Evolutionary conservation across 768 basidiomycete species (phyloP).

Genomic region (Kwoniella pini): DNA sequence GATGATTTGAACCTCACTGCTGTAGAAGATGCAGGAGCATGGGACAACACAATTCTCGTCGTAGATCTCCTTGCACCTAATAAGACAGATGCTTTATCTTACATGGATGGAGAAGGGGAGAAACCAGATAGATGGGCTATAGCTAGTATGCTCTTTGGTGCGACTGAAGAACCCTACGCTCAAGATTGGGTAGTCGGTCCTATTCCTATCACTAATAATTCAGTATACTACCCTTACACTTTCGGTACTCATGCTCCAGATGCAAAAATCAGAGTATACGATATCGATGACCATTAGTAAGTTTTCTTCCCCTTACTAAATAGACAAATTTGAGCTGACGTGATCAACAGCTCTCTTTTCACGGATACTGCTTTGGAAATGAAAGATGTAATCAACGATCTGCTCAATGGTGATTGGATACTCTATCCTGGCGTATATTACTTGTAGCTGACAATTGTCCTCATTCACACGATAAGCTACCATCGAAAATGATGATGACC

Average conservation of each 20-base stretch:
- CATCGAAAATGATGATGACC: conserved; percentile 18
- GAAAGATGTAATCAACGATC: conserved; percentile 43
- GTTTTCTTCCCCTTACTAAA: not conserved
- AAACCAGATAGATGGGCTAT: conserved; percentile 34
- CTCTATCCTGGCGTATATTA: no score
- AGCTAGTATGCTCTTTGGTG: conserved; percentile 31
- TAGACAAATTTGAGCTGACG: conserved; percentile 1
- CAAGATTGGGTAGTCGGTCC: conserved; percentile 39
- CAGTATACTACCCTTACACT: conserved; percentile 60
- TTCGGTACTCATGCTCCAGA: conserved; percentile 17
- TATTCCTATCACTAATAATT: conserved; percentile 55
- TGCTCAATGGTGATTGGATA: conserved; percentile 42
- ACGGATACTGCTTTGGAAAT: conserved; percentile 20
- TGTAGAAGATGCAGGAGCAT: conserved; percentile 21
- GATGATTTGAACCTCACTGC: conserved; percentile 33
- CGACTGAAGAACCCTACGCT: conserved; percentile 32
- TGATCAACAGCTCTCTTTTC: conserved; percentile 7
- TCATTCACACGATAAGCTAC: conserved; percentile 6
- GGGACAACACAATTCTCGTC: conserved; percentile 28
- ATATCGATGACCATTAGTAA: conserved; percentile 34
- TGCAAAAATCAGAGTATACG: conserved; percentile 35
- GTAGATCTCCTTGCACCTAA: conserved; percentile 28
- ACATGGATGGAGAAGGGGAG: conserved; percentile 22
- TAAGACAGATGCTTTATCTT: conserved; percentile 32
- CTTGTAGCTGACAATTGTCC: no score